These are phyloP conservation scores for Nyctanthes arbortristis DNA, from an alignment of 257 asterid species.

Conservation along the genomic window DNA sequence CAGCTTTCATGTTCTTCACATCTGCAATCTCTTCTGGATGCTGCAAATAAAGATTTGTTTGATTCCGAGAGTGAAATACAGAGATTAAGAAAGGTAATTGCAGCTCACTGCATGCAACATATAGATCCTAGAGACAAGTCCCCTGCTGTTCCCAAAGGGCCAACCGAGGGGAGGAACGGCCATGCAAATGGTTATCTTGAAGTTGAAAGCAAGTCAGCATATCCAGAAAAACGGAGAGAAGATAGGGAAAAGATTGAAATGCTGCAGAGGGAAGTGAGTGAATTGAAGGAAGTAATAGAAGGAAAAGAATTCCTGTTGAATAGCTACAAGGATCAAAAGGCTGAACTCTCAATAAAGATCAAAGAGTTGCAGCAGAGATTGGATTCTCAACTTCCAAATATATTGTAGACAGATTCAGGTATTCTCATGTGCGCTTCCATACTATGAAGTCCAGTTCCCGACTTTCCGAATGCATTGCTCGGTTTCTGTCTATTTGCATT, in stretches of 20 bases:
- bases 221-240: slow-evolving; percentile 41
- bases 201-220: slow-evolving; percentile 34
- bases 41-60: slow-evolving; percentile 73
- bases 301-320: slow-evolving; percentile 84
- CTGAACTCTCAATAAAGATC: slow-evolving; percentile 72
- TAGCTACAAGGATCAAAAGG: slow-evolving; percentile 85
- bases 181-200: slow-evolving; percentile 56
- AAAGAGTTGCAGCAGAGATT: slow-evolving; percentile 47
- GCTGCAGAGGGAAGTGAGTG: slow-evolving; percentile 68
- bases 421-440: slow-evolving; percentile 30
- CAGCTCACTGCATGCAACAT: slow-evolving; percentile 75
- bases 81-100: slow-evolving; percentile 77
- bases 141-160: slow-evolving; percentile 62
- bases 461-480: slow-evolving; percentile 10
- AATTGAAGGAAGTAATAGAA: slow-evolving; percentile 76
- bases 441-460: slow-evolving; percentile 3
- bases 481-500: not conserved
- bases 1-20: slow-evolving; percentile 73
- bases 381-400: slow-evolving; percentile 46
- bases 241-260: slow-evolving; percentile 65
- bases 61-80: slow-evolving; percentile 87
- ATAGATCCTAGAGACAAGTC: slow-evolving; percentile 42
- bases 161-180: slow-evolving; percentile 43
- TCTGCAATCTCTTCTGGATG: slow-evolving; percentile 68
- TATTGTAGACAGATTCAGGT: slow-evolving; percentile 39